Conservation (phyloP, 805 yeast species). For the Nakazawaea pomicola region DNA sequence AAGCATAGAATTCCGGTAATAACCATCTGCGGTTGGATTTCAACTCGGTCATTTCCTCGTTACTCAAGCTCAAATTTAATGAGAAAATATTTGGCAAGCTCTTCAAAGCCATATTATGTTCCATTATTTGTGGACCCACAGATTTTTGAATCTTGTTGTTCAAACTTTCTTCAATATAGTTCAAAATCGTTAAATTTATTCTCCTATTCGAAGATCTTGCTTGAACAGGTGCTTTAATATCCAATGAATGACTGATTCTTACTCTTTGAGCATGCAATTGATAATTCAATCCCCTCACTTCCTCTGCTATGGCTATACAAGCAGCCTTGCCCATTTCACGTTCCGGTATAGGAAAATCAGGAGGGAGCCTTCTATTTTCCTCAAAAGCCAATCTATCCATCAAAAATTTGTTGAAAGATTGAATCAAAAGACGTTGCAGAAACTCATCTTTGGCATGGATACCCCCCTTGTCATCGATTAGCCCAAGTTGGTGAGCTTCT, state of each 20-base stretch:
- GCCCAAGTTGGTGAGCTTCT: conserved; percentile 47
- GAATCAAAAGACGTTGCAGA: conserved; percentile 40
- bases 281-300: conserved; percentile 35
- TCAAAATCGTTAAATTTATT: conserved; percentile 36
- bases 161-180: conserved; percentile 59
- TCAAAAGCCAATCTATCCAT: conserved; percentile 48
- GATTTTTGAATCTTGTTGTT: conserved; percentile 44
- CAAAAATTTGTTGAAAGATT: conserved; percentile 55
- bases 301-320: conserved; percentile 40
- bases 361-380: conserved; percentile 30
- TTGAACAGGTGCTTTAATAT: conserved; percentile 34
- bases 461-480: conserved; percentile 47
- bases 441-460: conserved; percentile 30
- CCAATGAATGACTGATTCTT: conserved; percentile 35
- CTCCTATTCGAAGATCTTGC: conserved; percentile 20
- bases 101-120: conserved; percentile 45
- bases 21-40: conserved; percentile 53
- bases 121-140: conserved; percentile 48
- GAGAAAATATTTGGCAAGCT: conserved; percentile 61
- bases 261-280: conserved; percentile 29
- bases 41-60: conserved; percentile 49
- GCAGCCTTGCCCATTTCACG: conserved; percentile 26
- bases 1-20: conserved; percentile 52
- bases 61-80: conserved; percentile 51
- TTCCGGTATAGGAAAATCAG: conserved; percentile 1